Evolutionary conservation across 2,329 filamentous ascomycete species (phyloP).

Genomic region (Aspergillus unguis): DNA sequence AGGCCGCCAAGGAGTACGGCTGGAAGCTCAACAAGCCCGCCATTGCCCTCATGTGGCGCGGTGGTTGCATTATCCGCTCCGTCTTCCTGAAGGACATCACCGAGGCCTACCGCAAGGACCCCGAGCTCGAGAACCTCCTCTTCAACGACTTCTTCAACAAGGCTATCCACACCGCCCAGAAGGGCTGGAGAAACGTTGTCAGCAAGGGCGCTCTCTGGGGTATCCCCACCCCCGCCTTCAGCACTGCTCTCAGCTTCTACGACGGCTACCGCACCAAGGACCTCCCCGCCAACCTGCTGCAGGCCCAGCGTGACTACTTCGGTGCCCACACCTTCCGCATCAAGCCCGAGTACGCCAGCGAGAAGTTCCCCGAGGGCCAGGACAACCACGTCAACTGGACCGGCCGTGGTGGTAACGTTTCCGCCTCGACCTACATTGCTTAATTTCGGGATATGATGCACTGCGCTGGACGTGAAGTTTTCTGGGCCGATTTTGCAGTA

Average conservation of each 20-base stretch:
- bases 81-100: constrained; percentile 99
- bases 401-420: constrained; percentile 93
- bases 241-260: constrained; percentile 95
- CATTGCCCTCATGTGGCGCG: constrained; percentile 99
- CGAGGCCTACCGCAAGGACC: constrained; percentile 88
- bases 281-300: constrained; percentile 94
- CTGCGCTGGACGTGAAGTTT: constrained; percentile 28
- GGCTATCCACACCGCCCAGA: constrained; percentile 94
- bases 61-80: constrained; percentile 99
- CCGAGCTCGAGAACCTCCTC: constrained; percentile 93
- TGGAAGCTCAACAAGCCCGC: constrained; percentile 99
- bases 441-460: constrained; percentile 50
- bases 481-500: constrained; percentile 13
- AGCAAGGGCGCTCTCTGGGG: constrained; percentile 89
- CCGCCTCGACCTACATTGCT: constrained; percentile 95
- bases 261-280: constrained; percentile 97
- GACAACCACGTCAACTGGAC: constrained; percentile 99
- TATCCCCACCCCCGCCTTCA: constrained; percentile 95
- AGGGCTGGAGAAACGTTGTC: constrained; percentile 86
- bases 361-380: constrained; percentile 77
- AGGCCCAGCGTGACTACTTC: constrained; percentile 99
- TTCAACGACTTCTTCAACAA: constrained; percentile 99
- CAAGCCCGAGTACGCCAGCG: constrained; percentile 74
- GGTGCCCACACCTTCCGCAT: constrained; percentile 87
- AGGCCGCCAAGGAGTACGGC: constrained; percentile 91